Evolutionary conservation across 768 basidiomycete species (phyloP), one percentile per base, ranked within the genome.

Genomic region (Rossbeevera mucosa): DNA sequence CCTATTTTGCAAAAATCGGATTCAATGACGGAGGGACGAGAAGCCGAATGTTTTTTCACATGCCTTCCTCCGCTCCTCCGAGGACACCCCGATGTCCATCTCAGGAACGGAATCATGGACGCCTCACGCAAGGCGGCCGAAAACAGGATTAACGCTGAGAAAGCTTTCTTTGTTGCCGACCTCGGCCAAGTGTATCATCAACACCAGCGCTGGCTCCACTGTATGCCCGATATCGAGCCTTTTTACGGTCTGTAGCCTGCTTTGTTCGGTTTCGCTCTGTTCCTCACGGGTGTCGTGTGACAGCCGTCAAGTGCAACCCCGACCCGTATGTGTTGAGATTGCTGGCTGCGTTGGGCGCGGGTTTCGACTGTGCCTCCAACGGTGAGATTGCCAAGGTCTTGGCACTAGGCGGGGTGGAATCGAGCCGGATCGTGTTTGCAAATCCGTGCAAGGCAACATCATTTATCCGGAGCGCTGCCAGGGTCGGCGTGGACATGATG

Each of bases 391-490:
- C 80, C 20, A 80, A 82, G 56, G 86, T 98, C 24, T 75, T 96
- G 22, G 72, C 72, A 11, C 70, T 94, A 4, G 85, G 86, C 5
- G 86, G 85, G 7, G 80, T 95, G 47, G 78, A 81, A 44, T 84
- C 94, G 4, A 79, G 80, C 49, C 81, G 87, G 52, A 88, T 99
- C 76, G 91, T 98, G 66, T 99, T 93, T 64, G 96, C 96, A 58
- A 99, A 99, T 72, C 96, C 96, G 0, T 98, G 96, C 85, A 99
- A 99, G 74, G 91, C 96, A 2, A 78, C 82, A 11, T 95, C 93
- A 0, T 97, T 94, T 74, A 80, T 99, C 62, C 88, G 94, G 45
- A 81, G 83, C 60, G 90, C 96, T 14, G 84, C 85, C 38, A 83
- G 80, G 60, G 71, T 75, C 28, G 85, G 88, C 20, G 94, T 98